Conservation (phyloP, 192 early-diverging fungal genomes). For the Backusella sp. region DNA sequence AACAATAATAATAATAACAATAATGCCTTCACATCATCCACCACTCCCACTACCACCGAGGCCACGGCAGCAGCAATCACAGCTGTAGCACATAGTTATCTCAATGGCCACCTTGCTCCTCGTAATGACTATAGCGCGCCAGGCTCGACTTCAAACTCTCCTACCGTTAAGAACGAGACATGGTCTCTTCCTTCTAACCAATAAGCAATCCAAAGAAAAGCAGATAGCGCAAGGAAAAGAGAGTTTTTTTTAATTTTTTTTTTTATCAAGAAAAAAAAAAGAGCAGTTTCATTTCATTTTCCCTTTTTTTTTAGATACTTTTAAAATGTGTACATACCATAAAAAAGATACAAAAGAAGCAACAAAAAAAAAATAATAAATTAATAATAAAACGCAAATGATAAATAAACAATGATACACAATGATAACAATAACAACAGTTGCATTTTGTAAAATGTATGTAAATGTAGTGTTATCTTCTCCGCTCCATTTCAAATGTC, state of each 20-base stretch:
- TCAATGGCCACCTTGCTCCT: conserved; percentile 29
- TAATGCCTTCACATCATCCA: not conserved
- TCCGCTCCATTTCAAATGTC: not conserved
- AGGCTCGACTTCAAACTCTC: conserved; percentile 29
- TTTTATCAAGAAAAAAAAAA: too few species aligned
- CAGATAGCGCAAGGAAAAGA: not conserved
- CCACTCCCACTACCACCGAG: conserved; percentile 15
- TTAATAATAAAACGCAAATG: not conserved
- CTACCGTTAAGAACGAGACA: conserved; percentile 12
- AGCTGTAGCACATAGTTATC: conserved; percentile 16
- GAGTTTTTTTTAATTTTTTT: not conserved
- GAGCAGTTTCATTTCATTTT: not conserved
- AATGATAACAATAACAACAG: not conserved
- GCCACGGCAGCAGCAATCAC: not conserved
- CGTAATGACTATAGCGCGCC: not conserved
- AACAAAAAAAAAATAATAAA: not conserved
- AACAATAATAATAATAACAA: not conserved
- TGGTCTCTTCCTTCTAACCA: not conserved
- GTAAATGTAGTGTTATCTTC: not conserved
- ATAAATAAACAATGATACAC: conserved; percentile 2
- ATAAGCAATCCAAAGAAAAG: not conserved
- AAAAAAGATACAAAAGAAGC: not conserved
- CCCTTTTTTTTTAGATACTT: not conserved
- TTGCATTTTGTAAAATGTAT: not conserved
- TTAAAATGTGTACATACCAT: conserved; percentile 2